Percentiles rank a stretch among this genome's conserved stretches.
phyloP scores from a whole-genome alignment of 495 filamentous ascomycete genomes.

The Venustampulla echinocandica region DNA sequence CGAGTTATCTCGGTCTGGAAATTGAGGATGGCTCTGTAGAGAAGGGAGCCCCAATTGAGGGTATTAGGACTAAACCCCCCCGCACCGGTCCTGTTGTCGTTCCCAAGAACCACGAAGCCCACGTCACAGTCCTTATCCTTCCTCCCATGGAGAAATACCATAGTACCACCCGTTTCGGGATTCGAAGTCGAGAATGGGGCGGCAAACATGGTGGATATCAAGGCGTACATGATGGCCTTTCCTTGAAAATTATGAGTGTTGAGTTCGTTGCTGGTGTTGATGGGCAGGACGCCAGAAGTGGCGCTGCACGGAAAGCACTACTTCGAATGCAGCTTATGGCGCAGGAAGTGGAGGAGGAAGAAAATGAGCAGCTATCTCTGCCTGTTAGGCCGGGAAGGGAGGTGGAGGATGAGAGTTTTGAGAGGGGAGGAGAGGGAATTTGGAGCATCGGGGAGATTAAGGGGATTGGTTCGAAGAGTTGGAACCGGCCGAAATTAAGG shows the following conservation, averaged over 20 bases:
- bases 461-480: constrained; percentile 14
- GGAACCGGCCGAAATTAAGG: constrained; percentile 8
- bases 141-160: constrained; percentile 70
- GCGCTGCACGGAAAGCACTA: constrained; percentile 12
- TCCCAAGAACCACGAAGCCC: constrained; percentile 60
- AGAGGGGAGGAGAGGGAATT: constrained; percentile 8
- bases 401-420: constrained; percentile 15
- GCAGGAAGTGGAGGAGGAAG: constrained; percentile 18
- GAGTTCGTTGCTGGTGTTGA: constrained; percentile 74
- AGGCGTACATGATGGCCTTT: constrained; percentile 74
- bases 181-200: constrained; percentile 70
- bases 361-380: too few relatives aligned
- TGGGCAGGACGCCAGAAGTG: constrained; percentile 11
- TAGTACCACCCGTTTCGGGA: constrained; percentile 62
- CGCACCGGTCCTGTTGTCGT: constrained; percentile 24
- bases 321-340: constrained; percentile 10
- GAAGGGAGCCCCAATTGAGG: constrained; percentile 28
- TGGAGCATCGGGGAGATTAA: constrained; percentile 8
- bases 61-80: constrained; percentile 12
- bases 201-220: constrained; percentile 67
- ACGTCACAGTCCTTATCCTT: constrained; percentile 76
- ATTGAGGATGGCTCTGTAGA: not conserved
- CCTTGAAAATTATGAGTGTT: constrained; percentile 70
- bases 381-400: too few relatives aligned
- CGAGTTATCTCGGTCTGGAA: constrained; percentile 54